Percentiles rank a stretch among this genome's conserved stretches.
Conservation (phyloP, 1,139 yeast genomes). For the Sugiyamaella xylanicola region DNA sequence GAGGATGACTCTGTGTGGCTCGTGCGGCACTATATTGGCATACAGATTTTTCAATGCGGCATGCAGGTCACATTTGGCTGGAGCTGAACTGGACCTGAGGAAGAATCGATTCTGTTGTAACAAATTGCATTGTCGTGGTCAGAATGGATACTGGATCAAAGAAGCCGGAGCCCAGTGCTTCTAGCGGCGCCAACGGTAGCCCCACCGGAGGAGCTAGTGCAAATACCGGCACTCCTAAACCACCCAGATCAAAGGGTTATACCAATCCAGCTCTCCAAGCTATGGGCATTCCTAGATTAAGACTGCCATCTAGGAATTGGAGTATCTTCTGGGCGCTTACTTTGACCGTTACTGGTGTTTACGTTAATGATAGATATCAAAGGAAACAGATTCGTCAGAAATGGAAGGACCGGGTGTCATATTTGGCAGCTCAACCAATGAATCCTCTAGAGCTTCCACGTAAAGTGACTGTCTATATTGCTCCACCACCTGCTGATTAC, state of each 20-base stretch:
- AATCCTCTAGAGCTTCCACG: conserved; percentile 63
- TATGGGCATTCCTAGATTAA: conserved; percentile 79
- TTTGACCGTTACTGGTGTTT: conserved; percentile 67
- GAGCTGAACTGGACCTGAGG: neutral
- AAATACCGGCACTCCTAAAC: conserved; percentile 12
- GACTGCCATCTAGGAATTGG: conserved; percentile 93
- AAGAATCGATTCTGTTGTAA: neutral
- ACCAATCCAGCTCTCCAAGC: conserved; percentile 84
- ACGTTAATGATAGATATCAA: conserved; percentile 74
- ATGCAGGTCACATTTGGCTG: neutral
- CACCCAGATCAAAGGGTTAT: conserved; percentile 51
- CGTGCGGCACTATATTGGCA: conserved; percentile 1
- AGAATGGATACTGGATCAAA: conserved; percentile 13
- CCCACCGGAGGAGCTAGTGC: neutral
- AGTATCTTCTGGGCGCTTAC: conserved; percentile 79
- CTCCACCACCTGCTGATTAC: conserved; percentile 96
- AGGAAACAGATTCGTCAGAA: conserved; percentile 65
- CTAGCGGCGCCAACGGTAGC: no score
- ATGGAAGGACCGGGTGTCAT: conserved; percentile 66
- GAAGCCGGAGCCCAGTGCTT: conserved; percentile 13
- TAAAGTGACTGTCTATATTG: conserved; percentile 77
- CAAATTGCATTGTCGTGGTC: neutral
- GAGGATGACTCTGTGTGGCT: conserved; percentile 1
- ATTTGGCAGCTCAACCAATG: conserved; percentile 50
- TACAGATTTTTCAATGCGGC: conserved; percentile 3